A percentile compares a stretch with the other conserved stretches of the same genome.
Evolutionary conservation across 352 stramenopile species (phyloP).

Genomic region (Phytophthora sp.): DNA sequence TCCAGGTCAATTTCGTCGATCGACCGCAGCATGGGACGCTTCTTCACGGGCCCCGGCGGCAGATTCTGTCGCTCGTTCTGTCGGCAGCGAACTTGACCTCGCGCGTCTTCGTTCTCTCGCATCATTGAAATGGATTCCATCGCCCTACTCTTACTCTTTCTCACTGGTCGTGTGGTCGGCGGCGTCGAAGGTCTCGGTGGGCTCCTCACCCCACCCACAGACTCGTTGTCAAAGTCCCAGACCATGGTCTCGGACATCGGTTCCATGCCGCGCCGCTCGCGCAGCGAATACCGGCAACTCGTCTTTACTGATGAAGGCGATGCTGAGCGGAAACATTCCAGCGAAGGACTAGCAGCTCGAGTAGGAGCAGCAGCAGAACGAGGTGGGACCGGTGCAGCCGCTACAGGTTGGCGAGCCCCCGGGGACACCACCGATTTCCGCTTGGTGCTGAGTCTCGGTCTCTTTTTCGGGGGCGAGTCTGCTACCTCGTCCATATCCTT

Average conservation of each 20-base stretch:
- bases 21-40: slow-evolving; percentile 18
- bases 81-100: slow-evolving; percentile 3
- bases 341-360: slow-evolving; percentile 20
- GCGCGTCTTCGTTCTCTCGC: slow-evolving; percentile 22
- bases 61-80: slow-evolving; percentile 1
- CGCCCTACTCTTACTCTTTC: slow-evolving; percentile 30
- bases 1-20: slow-evolving; percentile 41
- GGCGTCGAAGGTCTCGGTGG: slow-evolving; percentile 29
- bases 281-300: slow-evolving; percentile 9
- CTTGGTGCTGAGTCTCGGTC: slow-evolving; percentile 37
- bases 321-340: neutral
- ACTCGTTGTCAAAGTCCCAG: slow-evolving; percentile 35
- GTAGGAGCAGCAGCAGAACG: slow-evolving; percentile 10
- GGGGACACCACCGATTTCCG: slow-evolving; percentile 12
- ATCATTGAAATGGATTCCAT: slow-evolving; percentile 33
- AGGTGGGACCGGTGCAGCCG: neutral
- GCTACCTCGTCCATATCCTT: slow-evolving; percentile 18
- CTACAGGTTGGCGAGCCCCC: slow-evolving; percentile 1
- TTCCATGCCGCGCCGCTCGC: slow-evolving; percentile 15
- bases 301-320: slow-evolving; percentile 25
- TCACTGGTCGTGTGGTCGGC: slow-evolving; percentile 15
- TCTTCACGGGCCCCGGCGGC: slow-evolving; percentile 14
- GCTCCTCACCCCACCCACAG: slow-evolving; percentile 10
- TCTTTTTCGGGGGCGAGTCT: slow-evolving; percentile 26
- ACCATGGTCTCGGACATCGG: slow-evolving; percentile 7